Conservation (phyloP, 306 rosid species). For the Vicia villosa region DNA sequence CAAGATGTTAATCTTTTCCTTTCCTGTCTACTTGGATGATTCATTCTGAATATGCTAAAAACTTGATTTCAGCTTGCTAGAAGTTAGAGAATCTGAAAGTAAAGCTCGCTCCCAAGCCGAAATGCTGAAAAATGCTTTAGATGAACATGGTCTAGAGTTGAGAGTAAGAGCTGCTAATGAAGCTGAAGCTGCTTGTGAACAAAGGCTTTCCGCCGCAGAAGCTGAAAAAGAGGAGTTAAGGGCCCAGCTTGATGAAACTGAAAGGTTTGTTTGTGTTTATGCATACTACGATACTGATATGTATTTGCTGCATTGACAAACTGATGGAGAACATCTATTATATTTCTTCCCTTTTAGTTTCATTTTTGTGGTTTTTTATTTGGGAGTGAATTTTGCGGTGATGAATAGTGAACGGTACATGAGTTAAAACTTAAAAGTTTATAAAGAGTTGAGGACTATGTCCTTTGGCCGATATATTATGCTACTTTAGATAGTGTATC, state of each 20-base stretch:
- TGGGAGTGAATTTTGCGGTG: conserved; percentile 17
- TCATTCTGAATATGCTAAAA: conserved; percentile 36
- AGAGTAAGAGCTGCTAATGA: conserved; percentile 96
- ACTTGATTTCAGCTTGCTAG: conserved; percentile 64
- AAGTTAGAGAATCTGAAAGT: conserved; percentile 80
- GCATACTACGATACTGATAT: conserved; percentile 16
- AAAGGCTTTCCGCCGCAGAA: conserved; percentile 83
- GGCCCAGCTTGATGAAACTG: conserved; percentile 68
- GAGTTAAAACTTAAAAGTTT: background rate
- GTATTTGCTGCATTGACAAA: conserved; percentile 30
- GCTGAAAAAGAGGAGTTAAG: conserved; percentile 78
- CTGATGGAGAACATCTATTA: conserved; percentile 13
- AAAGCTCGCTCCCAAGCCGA: conserved; percentile 76
- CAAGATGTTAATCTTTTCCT: background rate
- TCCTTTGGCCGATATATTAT: background rate
- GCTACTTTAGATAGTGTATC: conserved; percentile 16
- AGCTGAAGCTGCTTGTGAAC: conserved; percentile 94
- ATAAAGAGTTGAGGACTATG: background rate
- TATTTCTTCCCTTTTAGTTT: conserved; percentile 16
- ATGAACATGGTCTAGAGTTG: conserved; percentile 88
- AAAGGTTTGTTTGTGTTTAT: conserved; percentile 70
- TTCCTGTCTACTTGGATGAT: conserved; percentile 25
- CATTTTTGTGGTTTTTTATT: conserved; percentile 25
- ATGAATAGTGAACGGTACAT: conserved; percentile 24
- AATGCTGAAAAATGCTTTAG: conserved; percentile 77